Conservation (phyloP, 495 filamentous ascomycete species). For the Penicillium herquei region DNA sequence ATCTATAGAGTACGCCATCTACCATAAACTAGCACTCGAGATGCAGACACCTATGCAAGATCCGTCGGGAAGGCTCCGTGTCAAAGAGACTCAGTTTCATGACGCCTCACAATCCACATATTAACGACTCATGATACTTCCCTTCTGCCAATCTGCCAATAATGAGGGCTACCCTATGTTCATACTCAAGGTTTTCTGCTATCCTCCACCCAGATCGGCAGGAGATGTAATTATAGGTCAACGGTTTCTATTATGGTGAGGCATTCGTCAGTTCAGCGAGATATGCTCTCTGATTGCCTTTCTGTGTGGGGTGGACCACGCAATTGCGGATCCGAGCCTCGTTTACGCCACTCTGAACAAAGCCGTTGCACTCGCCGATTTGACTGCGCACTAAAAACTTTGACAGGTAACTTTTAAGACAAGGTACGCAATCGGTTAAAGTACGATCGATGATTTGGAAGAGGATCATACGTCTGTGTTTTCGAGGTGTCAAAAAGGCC, state of each 20-base stretch:
- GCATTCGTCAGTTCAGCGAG: slow-evolving; percentile 8
- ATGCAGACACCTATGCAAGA: too few species aligned
- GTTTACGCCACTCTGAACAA: background rate
- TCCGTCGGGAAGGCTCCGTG: background rate
- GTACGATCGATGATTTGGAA: background rate
- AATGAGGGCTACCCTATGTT: background rate
- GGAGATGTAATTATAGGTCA: background rate
- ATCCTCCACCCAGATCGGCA: background rate
- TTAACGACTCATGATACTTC: background rate
- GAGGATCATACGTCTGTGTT: background rate
- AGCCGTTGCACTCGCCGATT: slow-evolving; percentile 3
- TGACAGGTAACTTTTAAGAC: slow-evolving; percentile 6
- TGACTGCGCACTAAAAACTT: background rate
- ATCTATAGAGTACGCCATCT: too few species aligned
- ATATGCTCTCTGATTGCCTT: slow-evolving; percentile 2
- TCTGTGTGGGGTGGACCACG: slow-evolving; percentile 14
- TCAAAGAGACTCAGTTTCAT: background rate
- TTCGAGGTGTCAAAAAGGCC: background rate
- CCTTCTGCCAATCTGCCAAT: background rate
- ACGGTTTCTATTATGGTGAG: background rate
- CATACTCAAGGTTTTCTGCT: too few species aligned
- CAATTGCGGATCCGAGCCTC: slow-evolving; percentile 7
- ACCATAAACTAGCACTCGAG: too few species aligned
- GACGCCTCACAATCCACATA: background rate
- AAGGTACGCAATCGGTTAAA: background rate